phyloP scores from a whole-genome alignment of 2,329 filamentous ascomycete species.

The Xylaria sp. region DNA sequence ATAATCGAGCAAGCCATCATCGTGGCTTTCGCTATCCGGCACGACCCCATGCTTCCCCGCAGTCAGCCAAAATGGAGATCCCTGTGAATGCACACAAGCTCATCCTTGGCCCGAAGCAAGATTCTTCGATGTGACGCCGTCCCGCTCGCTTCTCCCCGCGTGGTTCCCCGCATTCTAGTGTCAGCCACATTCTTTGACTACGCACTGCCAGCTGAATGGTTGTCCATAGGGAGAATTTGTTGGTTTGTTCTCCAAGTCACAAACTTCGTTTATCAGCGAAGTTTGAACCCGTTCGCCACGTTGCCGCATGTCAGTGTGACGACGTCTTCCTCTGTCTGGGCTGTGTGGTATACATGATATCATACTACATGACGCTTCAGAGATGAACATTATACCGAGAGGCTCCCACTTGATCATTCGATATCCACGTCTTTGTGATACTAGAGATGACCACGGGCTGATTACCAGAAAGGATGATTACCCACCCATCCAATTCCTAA shows the following conservation, averaged over 20 bases:
- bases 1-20: conserved; percentile 18
- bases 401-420: conserved; percentile 2
- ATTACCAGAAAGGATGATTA: conserved; percentile 52
- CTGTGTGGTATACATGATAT: neutral
- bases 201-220: neutral
- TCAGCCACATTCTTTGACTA: conserved; percentile 1
- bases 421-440: conserved; percentile 32
- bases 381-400: conserved; percentile 3
- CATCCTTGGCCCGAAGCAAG: conserved; percentile 3
- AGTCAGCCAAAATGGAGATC: conserved; percentile 5
- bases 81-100: conserved; percentile 6
- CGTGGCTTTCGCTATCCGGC: neutral
- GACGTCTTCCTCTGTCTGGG: neutral
- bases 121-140: neutral
- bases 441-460: conserved; percentile 38
- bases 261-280: conserved; percentile 1
- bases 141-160: conserved; percentile 14
- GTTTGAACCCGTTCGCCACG: neutral
- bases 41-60: conserved; percentile 15
- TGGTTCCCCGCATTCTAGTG: conserved; percentile 23
- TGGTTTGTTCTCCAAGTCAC: conserved; percentile 2
- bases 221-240: neutral
- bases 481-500: conserved; percentile 50
- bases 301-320: neutral
- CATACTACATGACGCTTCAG: neutral